Evolutionary conservation across 495 filamentous ascomycete genomes (phyloP), one percentile per base, ranked within the genome.

Genomic region (Hyaloscypha bicolor): DNA sequence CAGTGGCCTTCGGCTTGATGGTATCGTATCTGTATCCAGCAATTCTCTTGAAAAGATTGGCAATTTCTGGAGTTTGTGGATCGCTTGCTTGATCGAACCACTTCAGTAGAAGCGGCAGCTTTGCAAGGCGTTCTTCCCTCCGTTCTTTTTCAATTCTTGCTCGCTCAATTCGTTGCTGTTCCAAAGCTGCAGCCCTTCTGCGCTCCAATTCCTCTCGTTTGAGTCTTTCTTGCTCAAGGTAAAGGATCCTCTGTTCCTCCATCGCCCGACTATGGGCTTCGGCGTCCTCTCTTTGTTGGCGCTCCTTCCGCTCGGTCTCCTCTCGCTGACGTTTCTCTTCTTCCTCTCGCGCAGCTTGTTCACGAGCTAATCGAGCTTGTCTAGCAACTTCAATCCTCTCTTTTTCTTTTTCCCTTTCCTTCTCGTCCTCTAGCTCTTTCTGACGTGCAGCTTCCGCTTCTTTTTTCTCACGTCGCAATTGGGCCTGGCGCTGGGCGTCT

Each of bases 151-250:
- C 78, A 9, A 79, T 74, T 53, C 69, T 68, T 21, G 60, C 63
- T 48, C 63, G 55, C 35, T 75, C 73, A 29, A 61, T 62, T 56
- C 80, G 76, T 45, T 79, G 77, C 55, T 81, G 79, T 62, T 84
- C 82, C 8, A 85, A 11, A 11, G 32, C 70, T 32, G 79, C 77
- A 16, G 82, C 75, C 14, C 81, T 80, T 66, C 78, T 73, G 12
- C 88, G 85, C 77, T 90, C 87, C 29, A 52, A 57, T 70, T 90
- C 87, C 63, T 86, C 82, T 31, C 72, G 73, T 37, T 77, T 72
- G 14, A 80, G 70, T 5, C 79, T 76, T 69, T 86, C 83, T 63
- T 80, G 79, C 33, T 76, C 74, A 8, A 67, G 14, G 45, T 70
- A 71, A n/a, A 67, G 42, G 2, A 69, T 72, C 64, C 79, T 74